A percentile compares a stretch with the other conserved stretches of the same genome.
Conservation (phyloP, 495 filamentous ascomycete species). For the Penicillium maclennaniae region DNA sequence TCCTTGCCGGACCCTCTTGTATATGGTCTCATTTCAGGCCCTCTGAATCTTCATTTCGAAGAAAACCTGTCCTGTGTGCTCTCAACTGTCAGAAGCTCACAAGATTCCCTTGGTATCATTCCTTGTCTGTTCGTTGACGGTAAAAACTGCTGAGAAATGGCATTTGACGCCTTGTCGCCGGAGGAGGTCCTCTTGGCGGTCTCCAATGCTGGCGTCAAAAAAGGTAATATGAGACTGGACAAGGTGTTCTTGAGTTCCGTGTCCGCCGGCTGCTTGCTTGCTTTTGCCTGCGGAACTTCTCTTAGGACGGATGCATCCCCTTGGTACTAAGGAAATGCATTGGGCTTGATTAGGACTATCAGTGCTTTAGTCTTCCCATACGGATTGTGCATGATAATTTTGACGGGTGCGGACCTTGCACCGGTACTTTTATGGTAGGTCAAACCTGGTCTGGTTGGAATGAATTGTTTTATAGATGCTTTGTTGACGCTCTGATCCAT, state of each 20-base stretch:
- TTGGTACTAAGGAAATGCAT: constrained; percentile 59
- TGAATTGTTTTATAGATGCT: background rate
- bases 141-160: constrained; percentile 5
- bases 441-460: background rate
- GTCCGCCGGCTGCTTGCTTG: constrained; percentile 50
- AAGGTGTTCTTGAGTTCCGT: constrained; percentile 54
- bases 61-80: no score
- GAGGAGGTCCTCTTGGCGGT: constrained; percentile 45
- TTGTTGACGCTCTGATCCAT: background rate
- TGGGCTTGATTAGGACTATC: constrained; percentile 55
- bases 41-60: no score
- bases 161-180: constrained; percentile 41
- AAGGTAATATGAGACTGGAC: constrained; percentile 50
- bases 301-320: constrained; percentile 52
- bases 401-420: constrained; percentile 61
- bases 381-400: constrained; percentile 55
- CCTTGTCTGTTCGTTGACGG: no score
- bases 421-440: constrained; percentile 54
- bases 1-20: no score
- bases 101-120: no score
- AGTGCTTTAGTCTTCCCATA: constrained; percentile 55
- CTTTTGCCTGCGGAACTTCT: constrained; percentile 49
- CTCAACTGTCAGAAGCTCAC: no score
- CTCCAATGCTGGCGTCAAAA: constrained; percentile 42
- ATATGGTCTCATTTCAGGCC: no score